Evolutionary conservation across 2,329 filamentous ascomycete species (phyloP).

Genomic region (Metarhizium rileyi): DNA sequence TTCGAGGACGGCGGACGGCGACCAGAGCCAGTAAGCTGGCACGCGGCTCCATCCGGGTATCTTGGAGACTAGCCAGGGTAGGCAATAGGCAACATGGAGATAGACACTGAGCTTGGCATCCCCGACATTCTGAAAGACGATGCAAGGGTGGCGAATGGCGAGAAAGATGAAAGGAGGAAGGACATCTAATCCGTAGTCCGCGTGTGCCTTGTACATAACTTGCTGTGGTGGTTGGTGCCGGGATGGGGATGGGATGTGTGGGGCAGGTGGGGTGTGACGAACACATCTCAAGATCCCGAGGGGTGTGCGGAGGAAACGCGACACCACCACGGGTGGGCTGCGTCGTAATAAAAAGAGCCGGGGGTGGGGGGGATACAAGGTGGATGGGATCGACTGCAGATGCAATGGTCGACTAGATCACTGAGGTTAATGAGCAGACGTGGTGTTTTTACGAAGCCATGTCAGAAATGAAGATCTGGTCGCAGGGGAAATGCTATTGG

Average conservation of each 20-base stretch:
- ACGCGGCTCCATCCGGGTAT: slow-evolving; percentile 11
- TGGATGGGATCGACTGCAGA: neutral
- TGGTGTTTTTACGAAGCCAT: neutral
- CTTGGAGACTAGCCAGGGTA: slow-evolving; percentile 8
- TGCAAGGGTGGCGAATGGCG: slow-evolving; percentile 11
- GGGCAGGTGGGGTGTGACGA: neutral
- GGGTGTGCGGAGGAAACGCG: neutral
- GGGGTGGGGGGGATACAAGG: neutral
- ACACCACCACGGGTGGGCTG: neutral
- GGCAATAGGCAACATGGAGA: neutral
- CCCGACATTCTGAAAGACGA: slow-evolving; percentile 8
- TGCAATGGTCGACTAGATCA: neutral
- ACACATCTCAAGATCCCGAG: neutral
- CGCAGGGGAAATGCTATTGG: neutral
- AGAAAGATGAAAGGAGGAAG: slow-evolving; percentile 1
- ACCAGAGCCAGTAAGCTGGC: neutral
- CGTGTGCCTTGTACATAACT: neutral
- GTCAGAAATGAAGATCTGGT: neutral
- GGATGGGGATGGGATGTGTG: neutral
- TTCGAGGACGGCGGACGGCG: slow-evolving; percentile 4
- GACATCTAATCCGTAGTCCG: neutral
- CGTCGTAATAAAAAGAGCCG: neutral
- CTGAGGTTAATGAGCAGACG: neutral
- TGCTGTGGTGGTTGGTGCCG: neutral
- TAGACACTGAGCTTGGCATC: slow-evolving; percentile 6